Evolutionary conservation across 805 yeast genomes (phyloP), one percentile per base, ranked within the genome.

Genomic region (Myxozyma kluyveri): DNA sequence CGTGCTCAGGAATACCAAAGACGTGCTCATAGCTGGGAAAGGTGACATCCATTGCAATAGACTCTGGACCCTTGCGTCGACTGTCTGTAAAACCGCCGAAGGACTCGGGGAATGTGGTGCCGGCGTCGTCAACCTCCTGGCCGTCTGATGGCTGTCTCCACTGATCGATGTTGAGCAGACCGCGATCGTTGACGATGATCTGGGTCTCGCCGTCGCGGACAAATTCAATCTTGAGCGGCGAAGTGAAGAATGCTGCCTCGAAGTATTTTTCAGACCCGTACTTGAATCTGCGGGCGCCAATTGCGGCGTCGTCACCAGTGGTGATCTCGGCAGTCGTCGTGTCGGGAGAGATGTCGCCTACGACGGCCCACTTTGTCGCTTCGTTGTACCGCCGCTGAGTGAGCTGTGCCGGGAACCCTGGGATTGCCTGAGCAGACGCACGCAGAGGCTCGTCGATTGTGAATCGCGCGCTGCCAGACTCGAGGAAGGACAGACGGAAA

Each of bases 1-100:
- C 91, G 64, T 93, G 99, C 68, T 93, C 99, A 0, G 99, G 98
- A 40, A 93, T 85, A n/a, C 99, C 99, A 67, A 80, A 93, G 1
- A 88, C 86, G 62, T 84, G 76, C 3, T 72, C 66, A 60, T 75
- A 83, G 0, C 80, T 82, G 2, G 69, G 64, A 59, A 93, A 83
- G 0, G 80, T 69, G 53, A 88, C 76, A 66, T 93, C 99, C 26
- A 86, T 59, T 0, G 84, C 96, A 23, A 93, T 75, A 0, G 96
- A 80, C 67, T 93, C 98, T 0, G 99, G 98, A 0, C 96, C 96
- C 36, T 86, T 69, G 5, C 89, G 88, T 10, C 86, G 59, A 2
- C 74, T 69, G 66, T 93, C 99, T 2, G 62, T 67, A 33, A 63
- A 58, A 1, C 86, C 78, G 63, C 88, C 95, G 66, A 88, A 90